phyloP scores from a whole-genome alignment of 2,329 filamentous ascomycete species.

The Penicillium brevicompactum region DNA sequence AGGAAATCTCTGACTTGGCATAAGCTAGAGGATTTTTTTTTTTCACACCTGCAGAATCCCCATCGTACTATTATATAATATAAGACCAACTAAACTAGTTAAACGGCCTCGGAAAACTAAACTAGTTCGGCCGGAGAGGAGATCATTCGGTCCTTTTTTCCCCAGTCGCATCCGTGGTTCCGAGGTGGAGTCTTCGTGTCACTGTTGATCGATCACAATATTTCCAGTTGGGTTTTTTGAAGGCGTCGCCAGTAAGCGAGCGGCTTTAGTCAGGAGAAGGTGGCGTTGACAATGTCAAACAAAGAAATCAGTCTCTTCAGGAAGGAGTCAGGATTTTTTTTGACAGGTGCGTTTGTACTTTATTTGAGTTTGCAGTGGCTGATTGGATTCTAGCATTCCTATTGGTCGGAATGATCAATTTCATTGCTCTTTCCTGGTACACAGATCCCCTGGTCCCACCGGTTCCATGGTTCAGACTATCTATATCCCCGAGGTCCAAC shows the following conservation, averaged over 20 bases:
- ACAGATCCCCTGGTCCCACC: not conserved
- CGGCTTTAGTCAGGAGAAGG: not conserved
- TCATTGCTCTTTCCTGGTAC: not conserved
- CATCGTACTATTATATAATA: not conserved
- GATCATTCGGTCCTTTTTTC: conserved; percentile 18
- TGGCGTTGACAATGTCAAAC: not conserved
- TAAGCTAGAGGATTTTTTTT: not conserved
- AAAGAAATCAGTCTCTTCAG: not conserved
- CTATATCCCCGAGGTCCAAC: not conserved
- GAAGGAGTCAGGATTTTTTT: not conserved
- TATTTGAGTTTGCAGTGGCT: not conserved
- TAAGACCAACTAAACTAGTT: not conserved
- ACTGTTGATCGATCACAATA: not conserved
- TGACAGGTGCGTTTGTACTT: conserved; percentile 7
- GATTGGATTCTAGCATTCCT: not conserved
- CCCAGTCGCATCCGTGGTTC: conserved; percentile 12
- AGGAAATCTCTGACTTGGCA: not conserved
- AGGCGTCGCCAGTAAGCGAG: not conserved
- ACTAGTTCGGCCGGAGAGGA: conserved; percentile 22
- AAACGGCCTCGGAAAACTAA: not conserved
- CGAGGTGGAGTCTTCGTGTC: conserved; percentile 16
- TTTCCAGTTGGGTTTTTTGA: not conserved
- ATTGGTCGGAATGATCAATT: not conserved
- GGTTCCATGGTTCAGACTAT: not conserved
- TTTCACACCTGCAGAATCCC: not conserved